Conservation (phyloP, 202 grass and related monocot genomes). For the Eragrostis tef region DNA sequence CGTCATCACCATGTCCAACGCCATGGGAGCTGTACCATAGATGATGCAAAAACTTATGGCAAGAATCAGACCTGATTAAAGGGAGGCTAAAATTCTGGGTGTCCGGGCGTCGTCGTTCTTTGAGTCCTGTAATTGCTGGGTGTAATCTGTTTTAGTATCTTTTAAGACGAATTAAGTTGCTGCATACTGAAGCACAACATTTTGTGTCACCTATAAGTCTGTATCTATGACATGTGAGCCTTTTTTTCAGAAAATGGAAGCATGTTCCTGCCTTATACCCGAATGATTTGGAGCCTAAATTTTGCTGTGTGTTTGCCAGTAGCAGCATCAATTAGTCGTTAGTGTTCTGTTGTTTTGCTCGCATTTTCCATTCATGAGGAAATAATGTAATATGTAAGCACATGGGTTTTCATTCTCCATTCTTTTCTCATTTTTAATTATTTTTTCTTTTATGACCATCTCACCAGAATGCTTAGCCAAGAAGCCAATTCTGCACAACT, state of each 20-base stretch:
- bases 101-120: too few species aligned
- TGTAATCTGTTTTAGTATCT: not conserved
- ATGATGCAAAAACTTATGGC: not conserved
- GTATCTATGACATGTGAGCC: not conserved
- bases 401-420: not conserved
- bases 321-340: too few species aligned
- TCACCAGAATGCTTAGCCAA: too few species aligned
- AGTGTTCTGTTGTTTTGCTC: too few species aligned
- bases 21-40: not conserved
- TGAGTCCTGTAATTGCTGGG: not conserved
- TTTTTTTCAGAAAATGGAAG: not conserved
- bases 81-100: too few species aligned
- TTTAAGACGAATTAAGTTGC: not conserved
- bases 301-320: too few species aligned
- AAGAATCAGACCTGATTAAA: too few species aligned
- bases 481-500: too few species aligned
- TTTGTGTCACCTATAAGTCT: not conserved
- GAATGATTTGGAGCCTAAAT: too few species aligned
- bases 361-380: too few species aligned
- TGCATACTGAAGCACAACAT: not conserved
- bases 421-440: not conserved
- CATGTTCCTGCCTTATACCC: not conserved
- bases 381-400: too few species aligned
- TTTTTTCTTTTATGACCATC: too few species aligned
- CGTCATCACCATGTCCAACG: not conserved